Base-by-base conservation (phyloP, 371 early-diverging fungal genomes). In the Syncephalastrum racemosum region DNA sequence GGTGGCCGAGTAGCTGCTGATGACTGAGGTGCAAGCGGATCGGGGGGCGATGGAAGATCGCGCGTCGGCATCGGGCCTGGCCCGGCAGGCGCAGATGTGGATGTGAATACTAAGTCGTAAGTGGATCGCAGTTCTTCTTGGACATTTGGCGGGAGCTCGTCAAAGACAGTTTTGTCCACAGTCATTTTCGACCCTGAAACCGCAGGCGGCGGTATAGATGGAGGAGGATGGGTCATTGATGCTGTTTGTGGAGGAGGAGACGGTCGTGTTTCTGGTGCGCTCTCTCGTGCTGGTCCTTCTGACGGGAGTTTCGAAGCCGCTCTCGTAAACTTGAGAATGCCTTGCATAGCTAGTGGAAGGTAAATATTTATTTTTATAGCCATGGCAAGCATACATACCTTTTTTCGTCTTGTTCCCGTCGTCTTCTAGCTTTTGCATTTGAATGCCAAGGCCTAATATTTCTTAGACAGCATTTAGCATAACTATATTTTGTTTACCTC, bases 361-460 rank as follows among this genome's bases (percentile, higher is more conserved):
- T 31, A 31, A 31, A 12, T 10, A 0, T 10, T n/a, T n/a, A 2
- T 12, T 5, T 31, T 12, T 31, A 31, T 8, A 51, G 7, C 23
- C 20, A 3, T 20, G 19, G 16, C 18, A 40, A 1, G 8, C 42
- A 40, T 40, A 42, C 8, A 20, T 16, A 14, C 39, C 52, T 51
- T 46, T n/a, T 48, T 19, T 15, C 25, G 49, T 8, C 36, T 43
- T 42, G 40, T 19, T 8, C n/a, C 16, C 47, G n/a, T 36, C 44
- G 20, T 62, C 46, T 40, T 77, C 60, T 0, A 90, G 67, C 53
- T 79, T 81, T n/a, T 80, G 73, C 18, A 90, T 64, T 48, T 86
- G 85, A 16, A 88, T 85, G 0, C 90, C 90, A 12, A 87, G 60
- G 6, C 75, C 78, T 59, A 49, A n/a, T 12, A 2, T 12, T 23